phyloP scores from a whole-genome alignment of 768 basidiomycete genomes.

The Pisolithus tinctorius region DNA sequence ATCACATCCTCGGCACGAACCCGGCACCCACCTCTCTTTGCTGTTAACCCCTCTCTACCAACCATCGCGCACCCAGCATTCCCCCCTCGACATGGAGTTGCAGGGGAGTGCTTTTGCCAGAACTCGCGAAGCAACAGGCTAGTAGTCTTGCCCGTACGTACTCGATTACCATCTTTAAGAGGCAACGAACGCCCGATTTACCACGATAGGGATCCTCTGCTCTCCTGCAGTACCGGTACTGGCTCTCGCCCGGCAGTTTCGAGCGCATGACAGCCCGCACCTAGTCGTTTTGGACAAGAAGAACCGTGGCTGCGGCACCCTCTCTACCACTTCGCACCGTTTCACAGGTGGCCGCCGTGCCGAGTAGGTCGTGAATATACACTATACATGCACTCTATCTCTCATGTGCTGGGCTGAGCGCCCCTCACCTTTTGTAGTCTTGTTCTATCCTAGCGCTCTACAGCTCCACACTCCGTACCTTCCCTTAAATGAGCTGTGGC shows the following conservation, averaged over 20 bases:
- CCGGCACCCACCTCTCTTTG: too few species aligned
- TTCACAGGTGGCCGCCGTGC: neutral
- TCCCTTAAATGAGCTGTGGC: neutral
- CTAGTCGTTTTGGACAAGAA: neutral
- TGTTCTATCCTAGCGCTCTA: slow-evolving; percentile 4
- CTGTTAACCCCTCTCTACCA: too few species aligned
- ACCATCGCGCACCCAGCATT: too few species aligned
- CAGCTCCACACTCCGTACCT: slow-evolving; percentile 6
- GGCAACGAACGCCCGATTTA: slow-evolving; percentile 5
- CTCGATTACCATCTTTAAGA: slow-evolving; percentile 1
- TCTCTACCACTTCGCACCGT: slow-evolving; percentile 1
- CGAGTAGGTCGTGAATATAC: slow-evolving; percentile 8
- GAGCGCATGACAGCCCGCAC: slow-evolving; percentile 3
- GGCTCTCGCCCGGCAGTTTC: slow-evolving; percentile 1
- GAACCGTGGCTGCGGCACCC: slow-evolving; percentile 1
- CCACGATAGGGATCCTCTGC: slow-evolving; percentile 19
- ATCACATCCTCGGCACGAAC: neutral
- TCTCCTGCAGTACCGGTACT: slow-evolving; percentile 3
- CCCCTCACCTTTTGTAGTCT: slow-evolving; percentile 9
- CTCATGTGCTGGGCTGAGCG: neutral
- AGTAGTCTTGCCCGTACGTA: too few species aligned
- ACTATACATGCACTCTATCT: neutral
- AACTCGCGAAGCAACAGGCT: too few species aligned
- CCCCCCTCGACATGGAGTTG: too few species aligned
- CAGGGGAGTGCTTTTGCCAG: too few species aligned